Conservation (phyloP, 495 filamentous ascomycete genomes). For the Daldinia caldariorum region DNA sequence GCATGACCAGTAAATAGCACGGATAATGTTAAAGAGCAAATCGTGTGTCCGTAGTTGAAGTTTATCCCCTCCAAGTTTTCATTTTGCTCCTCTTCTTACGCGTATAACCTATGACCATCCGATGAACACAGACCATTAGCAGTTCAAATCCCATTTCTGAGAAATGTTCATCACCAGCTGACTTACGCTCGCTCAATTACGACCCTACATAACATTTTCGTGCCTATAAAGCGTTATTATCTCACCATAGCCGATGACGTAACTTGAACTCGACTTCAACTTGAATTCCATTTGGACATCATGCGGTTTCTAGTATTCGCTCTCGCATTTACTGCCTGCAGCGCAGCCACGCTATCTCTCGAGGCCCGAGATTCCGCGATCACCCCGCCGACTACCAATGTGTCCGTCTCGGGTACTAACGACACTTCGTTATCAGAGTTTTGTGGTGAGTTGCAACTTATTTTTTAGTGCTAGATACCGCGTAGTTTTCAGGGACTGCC, state of each 20-base stretch:
- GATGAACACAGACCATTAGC: not conserved
- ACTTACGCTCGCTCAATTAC: not conserved
- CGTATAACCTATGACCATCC: not conserved
- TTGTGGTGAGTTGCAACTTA: not conserved
- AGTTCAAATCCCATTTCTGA: not conserved
- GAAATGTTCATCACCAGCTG: not conserved
- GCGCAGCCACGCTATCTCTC: not conserved
- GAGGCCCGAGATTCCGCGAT: not conserved
- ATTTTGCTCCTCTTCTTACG: not conserved
- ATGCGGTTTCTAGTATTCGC: conserved; percentile 13
- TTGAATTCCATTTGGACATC: not conserved
- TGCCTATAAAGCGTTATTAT: not conserved
- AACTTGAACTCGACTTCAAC: not conserved
- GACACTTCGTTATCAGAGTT: not conserved
- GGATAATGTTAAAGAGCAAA: not conserved
- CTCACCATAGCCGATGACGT: not conserved
- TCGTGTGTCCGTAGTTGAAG: not conserved
- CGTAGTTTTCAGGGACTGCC: not conserved
- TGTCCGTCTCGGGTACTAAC: not conserved
- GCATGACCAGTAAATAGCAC: not conserved
- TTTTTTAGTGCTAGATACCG: not conserved
- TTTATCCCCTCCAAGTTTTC: not conserved
- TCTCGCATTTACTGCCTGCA: not conserved
- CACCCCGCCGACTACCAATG: not conserved
- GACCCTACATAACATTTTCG: not conserved